phyloP scores from a whole-genome alignment of 2,329 filamentous ascomycete genomes.

The Fusarium sublunatum region DNA sequence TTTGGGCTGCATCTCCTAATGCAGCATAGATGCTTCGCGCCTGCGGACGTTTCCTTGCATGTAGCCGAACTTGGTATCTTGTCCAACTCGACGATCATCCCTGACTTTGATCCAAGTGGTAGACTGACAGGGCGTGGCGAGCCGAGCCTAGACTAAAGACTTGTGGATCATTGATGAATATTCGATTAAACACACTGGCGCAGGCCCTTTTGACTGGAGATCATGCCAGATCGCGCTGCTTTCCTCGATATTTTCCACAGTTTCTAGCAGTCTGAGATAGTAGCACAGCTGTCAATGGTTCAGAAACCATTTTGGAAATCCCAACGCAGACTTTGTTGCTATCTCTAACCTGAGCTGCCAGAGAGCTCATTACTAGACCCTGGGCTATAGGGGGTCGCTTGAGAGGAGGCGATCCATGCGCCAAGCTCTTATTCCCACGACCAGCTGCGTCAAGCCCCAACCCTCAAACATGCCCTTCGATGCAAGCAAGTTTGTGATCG shows the following conservation, averaged over 20 bases:
- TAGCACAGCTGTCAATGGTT: background rate
- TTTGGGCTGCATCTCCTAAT: constrained; percentile 1
- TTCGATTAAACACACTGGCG: constrained; percentile 3
- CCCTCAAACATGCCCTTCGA: constrained; percentile 14
- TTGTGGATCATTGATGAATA: constrained; percentile 26
- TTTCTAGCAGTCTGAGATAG: constrained; percentile 3
- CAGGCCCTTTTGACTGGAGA: constrained; percentile 2
- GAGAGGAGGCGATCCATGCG: constrained; percentile 14
- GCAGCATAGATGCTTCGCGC: background rate
- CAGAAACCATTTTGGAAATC: background rate
- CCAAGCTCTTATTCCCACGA: constrained; percentile 4
- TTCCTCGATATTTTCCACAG: constrained; percentile 9
- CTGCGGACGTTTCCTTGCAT: constrained; percentile 3
- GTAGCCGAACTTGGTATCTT: background rate
- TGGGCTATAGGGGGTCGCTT: background rate
- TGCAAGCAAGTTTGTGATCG: background rate
- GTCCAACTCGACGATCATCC: constrained; percentile 2
- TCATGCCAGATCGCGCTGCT: constrained; percentile 1
- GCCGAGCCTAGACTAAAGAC: constrained; percentile 17
- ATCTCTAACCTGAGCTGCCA: background rate
- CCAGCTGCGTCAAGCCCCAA: constrained; percentile 5
- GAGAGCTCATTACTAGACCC: no score
- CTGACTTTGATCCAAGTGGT: constrained; percentile 11
- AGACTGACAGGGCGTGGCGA: constrained; percentile 25
- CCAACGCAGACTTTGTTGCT: background rate